Base-by-base conservation (phyloP, 2,329 filamentous ascomycete genomes). In the Colletotrichum melonis region DNA sequence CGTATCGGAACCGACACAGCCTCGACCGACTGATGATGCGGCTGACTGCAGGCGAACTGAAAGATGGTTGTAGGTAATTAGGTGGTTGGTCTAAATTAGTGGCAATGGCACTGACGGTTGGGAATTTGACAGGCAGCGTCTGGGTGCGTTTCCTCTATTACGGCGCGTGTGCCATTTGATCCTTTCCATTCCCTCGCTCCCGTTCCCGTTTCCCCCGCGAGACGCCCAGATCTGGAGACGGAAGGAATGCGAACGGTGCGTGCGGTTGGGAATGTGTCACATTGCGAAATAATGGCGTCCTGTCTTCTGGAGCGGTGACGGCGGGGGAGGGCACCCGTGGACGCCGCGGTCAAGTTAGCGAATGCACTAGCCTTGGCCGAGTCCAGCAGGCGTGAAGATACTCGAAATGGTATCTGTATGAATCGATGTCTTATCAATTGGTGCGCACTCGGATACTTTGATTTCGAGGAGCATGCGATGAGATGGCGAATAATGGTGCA, bases 401-500 rank as follows among this genome's bases (percentile, higher is more conserved):
- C 54, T 49, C 4, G 42, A 1, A 49, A n/a, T 22, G 19, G 42
- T 16, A 42, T 42, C 16, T 35, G 1, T 42, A 38, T 38, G 38
- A 3, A 42, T 42, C 38, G 38, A 42, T 7, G 14, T 42, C 3
- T 42, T 42, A 4, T 19, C 14, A 7, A 42, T 42, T 19, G 6
- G 38, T 24, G 12, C 30, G n/a, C n/a, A 60, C 58, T 26, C 2
- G 16, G 32, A 9, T 16, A 19, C 7, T 28, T 60, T 32, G 46
- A 28, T n/a, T 64, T n/a, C n/a, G 52, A 54, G 65, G 58, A 72
- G 42, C 69, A 69, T 30, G 49, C 52, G 65, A 69, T 69, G 38
- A 28, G 58, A 72, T 56, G 58, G 58, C 35, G 19, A 42, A 42
- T 2, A 28, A 46, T 35, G 19, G 24, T 24, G 38, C 24, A 56